phyloP scores from a whole-genome alignment of 441 rosid genomes.

The Omphalea diandra region DNA sequence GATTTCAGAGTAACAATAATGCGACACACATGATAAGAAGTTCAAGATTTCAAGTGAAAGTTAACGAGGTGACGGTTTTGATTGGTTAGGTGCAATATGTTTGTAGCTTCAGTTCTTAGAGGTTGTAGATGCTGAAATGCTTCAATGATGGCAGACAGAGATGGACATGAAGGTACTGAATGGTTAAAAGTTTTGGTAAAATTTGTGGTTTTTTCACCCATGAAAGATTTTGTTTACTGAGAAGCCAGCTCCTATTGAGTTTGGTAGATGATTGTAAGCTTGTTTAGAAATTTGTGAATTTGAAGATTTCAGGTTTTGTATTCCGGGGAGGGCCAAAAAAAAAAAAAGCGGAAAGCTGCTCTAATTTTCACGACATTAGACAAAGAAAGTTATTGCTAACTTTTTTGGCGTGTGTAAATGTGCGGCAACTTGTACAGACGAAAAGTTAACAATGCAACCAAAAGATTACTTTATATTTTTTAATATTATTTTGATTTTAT shows the following conservation, averaged over 20 bases:
- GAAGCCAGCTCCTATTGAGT: conserved; percentile 2
- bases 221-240: not conserved
- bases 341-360: not conserved
- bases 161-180: not conserved
- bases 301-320: not conserved
- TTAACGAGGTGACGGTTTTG: not conserved
- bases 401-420: conserved; percentile 28
- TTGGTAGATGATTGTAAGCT: conserved; percentile 1
- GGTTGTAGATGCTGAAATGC: not conserved
- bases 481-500: not conserved
- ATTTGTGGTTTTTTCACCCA: not conserved
- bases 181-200: not conserved
- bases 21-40: not conserved
- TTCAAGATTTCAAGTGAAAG: conserved; percentile 2
- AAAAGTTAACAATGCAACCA: not conserved
- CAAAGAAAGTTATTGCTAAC: conserved; percentile 15
- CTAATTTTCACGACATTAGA: not conserved
- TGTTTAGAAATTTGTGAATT: not conserved
- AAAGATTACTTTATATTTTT: not conserved
- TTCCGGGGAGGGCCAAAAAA: not conserved
- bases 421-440: conserved; percentile 16
- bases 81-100: not conserved
- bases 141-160: not conserved
- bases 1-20: not conserved
- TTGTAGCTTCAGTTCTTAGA: not conserved